Evolutionary conservation across 345 rosid species (phyloP), one percentile per base, ranked within the genome.

Genomic region (Aquilaria sinensis): DNA sequence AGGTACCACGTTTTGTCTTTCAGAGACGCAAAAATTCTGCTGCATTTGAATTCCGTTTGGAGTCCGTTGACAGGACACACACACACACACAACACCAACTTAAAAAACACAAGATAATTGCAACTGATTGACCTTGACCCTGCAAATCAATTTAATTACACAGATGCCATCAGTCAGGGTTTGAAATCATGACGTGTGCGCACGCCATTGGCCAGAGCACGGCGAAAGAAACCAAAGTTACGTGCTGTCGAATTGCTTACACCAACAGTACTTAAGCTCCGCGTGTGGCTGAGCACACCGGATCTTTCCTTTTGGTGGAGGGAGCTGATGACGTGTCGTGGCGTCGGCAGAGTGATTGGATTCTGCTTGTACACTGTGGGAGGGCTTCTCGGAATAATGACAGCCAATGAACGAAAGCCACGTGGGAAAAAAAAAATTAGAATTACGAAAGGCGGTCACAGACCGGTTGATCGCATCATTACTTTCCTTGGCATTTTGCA

Each of bases 11-110:
- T 30, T 65, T 11, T 12, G 49, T 63, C 23, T 51, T 16, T 1
- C 8, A 10, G 49, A 52, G 37, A 47, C 12, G 12, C 15, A 55
- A 51, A 56, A 47, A 78, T 66, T 72, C 57, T 11, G 62, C 74
- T 70, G 48, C 3, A 79, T 72, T 79, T 67, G 50, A 79, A 60
- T 72, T 65, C 53, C 60, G 60, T 67, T 78, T 75, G 75, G 83
- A 67, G 75, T 78, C 83, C 88, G 85, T 80, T 78, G 85, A 80
- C 75, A 54, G 48, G 33, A 43, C 53, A 16, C 55, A 12, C 51
- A 51, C 50, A 68, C 69, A 67, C 70, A 32, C 60, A 57, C 64
- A 66, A 47, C 59, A n/a, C 32, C 60, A 31, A 33, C 60, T 0
- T 16, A 34, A 31, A 23, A 23, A 30, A 54, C 33, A 58, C 9